phyloP scores from a whole-genome alignment of 352 stramenopile species.

The Hyaloperonospora brassicae region DNA sequence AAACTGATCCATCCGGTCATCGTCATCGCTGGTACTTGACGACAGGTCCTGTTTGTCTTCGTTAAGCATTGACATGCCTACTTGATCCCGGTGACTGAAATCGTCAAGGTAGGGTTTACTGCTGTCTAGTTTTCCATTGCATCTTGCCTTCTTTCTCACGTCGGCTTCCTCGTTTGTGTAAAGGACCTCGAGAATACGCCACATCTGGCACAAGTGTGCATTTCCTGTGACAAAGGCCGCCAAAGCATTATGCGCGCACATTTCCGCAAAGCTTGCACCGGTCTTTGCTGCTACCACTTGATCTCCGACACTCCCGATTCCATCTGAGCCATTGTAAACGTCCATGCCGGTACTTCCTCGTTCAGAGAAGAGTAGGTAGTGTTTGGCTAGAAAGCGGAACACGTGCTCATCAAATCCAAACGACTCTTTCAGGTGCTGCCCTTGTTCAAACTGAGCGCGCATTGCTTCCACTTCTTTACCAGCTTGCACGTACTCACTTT shows the following conservation, averaged over 20 bases:
- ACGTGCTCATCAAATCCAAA: slow-evolving; percentile 84
- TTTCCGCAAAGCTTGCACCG: slow-evolving; percentile 49
- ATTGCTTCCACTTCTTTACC: slow-evolving; percentile 49
- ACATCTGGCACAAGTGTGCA: slow-evolving; percentile 74
- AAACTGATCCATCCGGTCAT: slow-evolving; percentile 13
- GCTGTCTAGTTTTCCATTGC: slow-evolving; percentile 3
- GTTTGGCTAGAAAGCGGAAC: slow-evolving; percentile 72
- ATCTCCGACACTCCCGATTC: slow-evolving; percentile 10
- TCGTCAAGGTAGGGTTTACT: slow-evolving; percentile 10
- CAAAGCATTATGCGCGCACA: slow-evolving; percentile 79
- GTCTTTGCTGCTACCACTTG: neutral
- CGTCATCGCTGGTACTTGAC: slow-evolving; percentile 9
- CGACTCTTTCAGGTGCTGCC: slow-evolving; percentile 58
- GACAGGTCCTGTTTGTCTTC: slow-evolving; percentile 13
- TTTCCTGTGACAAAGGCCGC: slow-evolving; percentile 69
- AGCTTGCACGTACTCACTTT: slow-evolving; percentile 45
- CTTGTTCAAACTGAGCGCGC: slow-evolving; percentile 60
- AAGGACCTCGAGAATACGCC: slow-evolving; percentile 76
- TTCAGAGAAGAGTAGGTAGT: slow-evolving; percentile 52
- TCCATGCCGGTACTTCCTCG: slow-evolving; percentile 4
- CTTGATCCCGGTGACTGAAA: slow-evolving; percentile 13
- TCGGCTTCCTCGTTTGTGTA: slow-evolving; percentile 39
- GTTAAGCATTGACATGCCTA: slow-evolving; percentile 16
- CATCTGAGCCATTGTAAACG: slow-evolving; percentile 1
- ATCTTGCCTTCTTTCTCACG: neutral